Conservation (phyloP, 495 filamentous ascomycete genomes). For the Coniosporium apollinis region DNA sequence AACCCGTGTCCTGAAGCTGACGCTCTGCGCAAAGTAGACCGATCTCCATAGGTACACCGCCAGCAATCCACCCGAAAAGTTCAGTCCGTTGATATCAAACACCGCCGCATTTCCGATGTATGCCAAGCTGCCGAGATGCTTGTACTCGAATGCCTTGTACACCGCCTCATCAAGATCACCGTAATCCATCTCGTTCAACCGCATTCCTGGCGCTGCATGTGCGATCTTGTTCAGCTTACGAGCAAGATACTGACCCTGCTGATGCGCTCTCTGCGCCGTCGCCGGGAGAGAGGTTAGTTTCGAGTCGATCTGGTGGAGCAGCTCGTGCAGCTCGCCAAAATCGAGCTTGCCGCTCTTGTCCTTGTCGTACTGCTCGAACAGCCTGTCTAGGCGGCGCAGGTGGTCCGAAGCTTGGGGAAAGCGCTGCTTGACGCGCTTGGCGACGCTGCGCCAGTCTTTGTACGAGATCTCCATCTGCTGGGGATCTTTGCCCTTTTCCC, state of each 20-base stretch:
- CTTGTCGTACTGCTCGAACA: slow-evolving; percentile 83
- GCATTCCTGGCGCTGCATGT: slow-evolving; percentile 56
- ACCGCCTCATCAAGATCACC: slow-evolving; percentile 86
- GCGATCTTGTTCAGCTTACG: slow-evolving; percentile 91
- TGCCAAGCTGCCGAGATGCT: slow-evolving; percentile 77
- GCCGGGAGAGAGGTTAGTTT: slow-evolving; percentile 27
- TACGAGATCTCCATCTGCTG: slow-evolving; percentile 70
- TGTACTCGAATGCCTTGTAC: slow-evolving; percentile 93
- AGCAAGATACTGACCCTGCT: slow-evolving; percentile 88
- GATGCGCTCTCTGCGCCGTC: slow-evolving; percentile 88
- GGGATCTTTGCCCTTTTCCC: slow-evolving; percentile 80
- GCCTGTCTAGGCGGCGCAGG: slow-evolving; percentile 68
- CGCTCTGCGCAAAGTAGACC: slow-evolving; percentile 96
- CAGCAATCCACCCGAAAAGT: slow-evolving; percentile 67
- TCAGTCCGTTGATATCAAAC: slow-evolving; percentile 73
- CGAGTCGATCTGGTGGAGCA: slow-evolving; percentile 51
- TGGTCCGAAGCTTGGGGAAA: slow-evolving; percentile 92
- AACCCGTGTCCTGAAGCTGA: slow-evolving; percentile 75
- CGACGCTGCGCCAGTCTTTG: slow-evolving; percentile 72
- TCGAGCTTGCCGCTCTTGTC: slow-evolving; percentile 86
- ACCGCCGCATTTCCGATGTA: slow-evolving; percentile 95
- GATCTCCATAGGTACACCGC: slow-evolving; percentile 95
- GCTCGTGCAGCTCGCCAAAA: slow-evolving; percentile 76
- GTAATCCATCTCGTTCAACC: slow-evolving; percentile 62
- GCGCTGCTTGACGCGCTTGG: slow-evolving; percentile 61